Evolutionary conservation across 805 yeast genomes (phyloP), one percentile per base, ranked within the genome.

Genomic region (Pichia thaimueangensis): DNA sequence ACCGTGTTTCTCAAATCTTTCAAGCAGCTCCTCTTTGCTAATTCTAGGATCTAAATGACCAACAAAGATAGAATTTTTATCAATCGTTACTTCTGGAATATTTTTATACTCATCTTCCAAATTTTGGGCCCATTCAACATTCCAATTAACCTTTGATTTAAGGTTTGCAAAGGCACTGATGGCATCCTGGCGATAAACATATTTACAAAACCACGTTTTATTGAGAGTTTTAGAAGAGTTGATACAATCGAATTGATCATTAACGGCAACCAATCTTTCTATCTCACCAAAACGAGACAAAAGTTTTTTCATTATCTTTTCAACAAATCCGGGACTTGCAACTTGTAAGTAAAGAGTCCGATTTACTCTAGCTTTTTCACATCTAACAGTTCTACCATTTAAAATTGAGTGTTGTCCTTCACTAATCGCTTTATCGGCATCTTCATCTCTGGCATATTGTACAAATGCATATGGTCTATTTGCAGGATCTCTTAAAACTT

Each of bases 401-500:
- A 88, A 62, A 6, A 68, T 59, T 6, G 86, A 70, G 43, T 80
- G 79, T 53, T 85, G 91, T 10, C 87, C 95, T 46, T 70, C 69
- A 16, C 58, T 62, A 41, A 87, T 71, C 1, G 96, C 96, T 5
- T 49, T 57, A 47, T 71, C 69, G 5, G 95, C 88, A 50, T 83
- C 91, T 8, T 63, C 67, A 49, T 83, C 93, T 43, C 67, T 76
- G 8, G 76, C 68, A 58, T 84, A 88, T 64, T 88, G 96, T 35
- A 88, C 95, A 70, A 88, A 88, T 0, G 96, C 96, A 63, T 88
- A 88, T 2, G 97, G 97, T 36, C 95, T 70, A 55, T 83, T 82
- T 19, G 78, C 70, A 13, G 83, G 78, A 64, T 88, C 96, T 41
- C 95, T 69, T 45, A 88, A 69, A 3, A 88, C 95, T 56, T 88